A percentile compares a stretch with the other conserved stretches of the same genome.
Conservation (phyloP, 352 stramenopile species). For the Pythium rishiriense region DNA sequence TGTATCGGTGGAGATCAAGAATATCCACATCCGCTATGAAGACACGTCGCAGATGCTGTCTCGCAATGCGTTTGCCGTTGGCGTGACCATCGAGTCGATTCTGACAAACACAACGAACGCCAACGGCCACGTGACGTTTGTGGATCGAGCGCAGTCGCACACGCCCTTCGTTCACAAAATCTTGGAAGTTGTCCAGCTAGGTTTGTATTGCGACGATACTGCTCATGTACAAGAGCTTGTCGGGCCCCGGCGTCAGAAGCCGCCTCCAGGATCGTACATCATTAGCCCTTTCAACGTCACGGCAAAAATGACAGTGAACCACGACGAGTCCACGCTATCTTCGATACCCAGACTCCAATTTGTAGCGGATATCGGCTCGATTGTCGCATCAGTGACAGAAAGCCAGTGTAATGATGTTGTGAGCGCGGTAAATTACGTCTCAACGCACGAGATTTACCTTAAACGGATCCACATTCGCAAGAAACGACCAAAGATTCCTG, state of each 20-base stretch:
- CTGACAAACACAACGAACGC: constrained; percentile 73
- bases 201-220: constrained; percentile 69
- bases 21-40: constrained; percentile 85
- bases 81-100: constrained; percentile 78
- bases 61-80: constrained; percentile 59
- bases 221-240: constrained; percentile 31
- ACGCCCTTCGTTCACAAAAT: constrained; percentile 83
- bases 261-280: constrained; percentile 50
- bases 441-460: constrained; percentile 77
- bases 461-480: constrained; percentile 78
- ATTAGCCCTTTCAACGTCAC: constrained; percentile 74
- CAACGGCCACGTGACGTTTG: constrained; percentile 76
- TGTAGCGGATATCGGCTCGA: constrained; percentile 64
- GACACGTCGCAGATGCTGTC: constrained; percentile 67
- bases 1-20: constrained; percentile 76
- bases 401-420: constrained; percentile 80
- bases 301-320: constrained; percentile 78
- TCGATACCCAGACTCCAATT: constrained; percentile 76
- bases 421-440: constrained; percentile 77
- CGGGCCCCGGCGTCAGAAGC: constrained; percentile 26
- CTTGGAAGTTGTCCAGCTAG: constrained; percentile 55
- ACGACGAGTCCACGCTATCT: constrained; percentile 63
- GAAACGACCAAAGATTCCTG: constrained; percentile 51
- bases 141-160: constrained; percentile 73
- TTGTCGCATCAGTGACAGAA: constrained; percentile 62